phyloP scores from a whole-genome alignment of 768 basidiomycete genomes.

The Clitopilus passeckerianus region DNA sequence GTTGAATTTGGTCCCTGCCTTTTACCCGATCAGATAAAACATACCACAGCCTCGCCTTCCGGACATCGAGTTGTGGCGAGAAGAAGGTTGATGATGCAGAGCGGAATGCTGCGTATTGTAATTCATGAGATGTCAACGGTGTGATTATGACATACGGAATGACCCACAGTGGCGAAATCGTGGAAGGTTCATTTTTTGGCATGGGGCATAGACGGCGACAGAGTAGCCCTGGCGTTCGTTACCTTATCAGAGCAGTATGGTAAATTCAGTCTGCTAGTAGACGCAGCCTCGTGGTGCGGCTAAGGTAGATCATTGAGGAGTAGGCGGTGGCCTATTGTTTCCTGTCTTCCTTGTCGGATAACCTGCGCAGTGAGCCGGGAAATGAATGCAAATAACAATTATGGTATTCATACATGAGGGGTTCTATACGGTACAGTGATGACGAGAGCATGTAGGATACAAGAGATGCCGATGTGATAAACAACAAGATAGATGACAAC shows the following conservation, averaged over 20 bases:
- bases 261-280: too few species aligned
- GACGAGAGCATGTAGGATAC: background rate
- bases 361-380: background rate
- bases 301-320: too few species aligned
- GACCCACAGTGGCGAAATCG: background rate
- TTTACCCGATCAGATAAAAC: background rate
- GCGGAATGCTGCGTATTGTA: background rate
- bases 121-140: background rate
- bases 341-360: too few species aligned
- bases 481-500: background rate
- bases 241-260: too few species aligned
- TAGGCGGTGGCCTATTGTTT: too few species aligned
- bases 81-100: background rate
- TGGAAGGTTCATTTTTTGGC: background rate
- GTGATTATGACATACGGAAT: background rate
- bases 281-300: too few species aligned
- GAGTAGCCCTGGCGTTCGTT: background rate
- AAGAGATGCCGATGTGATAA: background rate
- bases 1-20: background rate
- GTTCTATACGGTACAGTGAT: background rate
- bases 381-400: background rate
- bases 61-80: slow-evolving; percentile 1
- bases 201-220: background rate
- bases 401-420: background rate
- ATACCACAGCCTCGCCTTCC: background rate